phyloP scores from a whole-genome alignment of 2,329 filamentous ascomycete genomes.

The Chrysosporium keratinophilum region DNA sequence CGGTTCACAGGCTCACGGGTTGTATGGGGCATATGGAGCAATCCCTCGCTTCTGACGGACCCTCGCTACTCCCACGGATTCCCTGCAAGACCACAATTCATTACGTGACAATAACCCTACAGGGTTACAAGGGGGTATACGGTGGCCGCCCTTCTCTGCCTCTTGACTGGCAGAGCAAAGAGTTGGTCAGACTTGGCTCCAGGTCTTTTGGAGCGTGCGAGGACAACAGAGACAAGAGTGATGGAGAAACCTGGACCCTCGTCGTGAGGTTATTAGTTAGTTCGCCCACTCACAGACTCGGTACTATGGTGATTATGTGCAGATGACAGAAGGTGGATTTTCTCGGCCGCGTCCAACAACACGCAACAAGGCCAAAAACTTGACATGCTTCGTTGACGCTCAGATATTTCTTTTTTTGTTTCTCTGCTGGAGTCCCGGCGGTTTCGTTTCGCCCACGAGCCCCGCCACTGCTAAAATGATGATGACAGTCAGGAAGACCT shows the following conservation, averaged over 20 bases:
- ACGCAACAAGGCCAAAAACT: too few species aligned
- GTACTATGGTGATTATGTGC: too few species aligned
- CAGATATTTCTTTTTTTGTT: neutral
- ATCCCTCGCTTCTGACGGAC: neutral
- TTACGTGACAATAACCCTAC: conserved; percentile 1
- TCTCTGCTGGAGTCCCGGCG: neutral
- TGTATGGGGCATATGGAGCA: neutral
- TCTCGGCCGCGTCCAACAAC: neutral
- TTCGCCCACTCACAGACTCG: too few species aligned
- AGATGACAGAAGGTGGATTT: neutral
- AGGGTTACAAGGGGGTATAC: neutral
- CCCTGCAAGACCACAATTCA: neutral
- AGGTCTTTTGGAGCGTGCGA: neutral
- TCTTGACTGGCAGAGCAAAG: neutral
- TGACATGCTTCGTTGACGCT: neutral
- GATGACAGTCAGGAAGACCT: too few species aligned
- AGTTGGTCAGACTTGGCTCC: neutral
- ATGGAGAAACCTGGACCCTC: conserved; percentile 6
- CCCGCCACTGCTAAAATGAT: too few species aligned
- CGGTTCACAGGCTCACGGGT: neutral
- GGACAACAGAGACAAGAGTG: neutral
- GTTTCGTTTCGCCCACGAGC: too few species aligned
- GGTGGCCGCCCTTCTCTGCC: neutral
- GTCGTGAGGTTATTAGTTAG: too few species aligned
- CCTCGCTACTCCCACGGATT: neutral